A percentile compares a stretch with the other conserved stretches of the same genome.
These are phyloP conservation scores for Skeletonema tropicum DNA, from an alignment of 108 stramenopile genomes.

Conservation along the genomic window DNA sequence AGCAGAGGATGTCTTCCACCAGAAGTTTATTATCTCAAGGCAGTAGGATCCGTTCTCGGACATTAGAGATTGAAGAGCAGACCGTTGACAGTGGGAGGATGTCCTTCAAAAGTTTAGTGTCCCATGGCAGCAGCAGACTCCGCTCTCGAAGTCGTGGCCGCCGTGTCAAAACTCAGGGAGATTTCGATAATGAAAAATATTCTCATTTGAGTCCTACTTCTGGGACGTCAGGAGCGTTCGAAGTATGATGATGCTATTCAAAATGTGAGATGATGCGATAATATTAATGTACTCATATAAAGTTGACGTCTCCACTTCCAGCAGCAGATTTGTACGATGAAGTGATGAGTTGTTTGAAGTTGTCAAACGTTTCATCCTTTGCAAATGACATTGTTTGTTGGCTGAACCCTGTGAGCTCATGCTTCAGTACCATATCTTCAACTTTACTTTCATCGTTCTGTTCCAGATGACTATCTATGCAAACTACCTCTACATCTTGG, in stretches of 20 bases:
- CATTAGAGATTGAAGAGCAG: not conserved
- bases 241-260: not conserved
- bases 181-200: not conserved
- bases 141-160: not conserved
- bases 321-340: not conserved
- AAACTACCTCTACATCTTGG: not conserved
- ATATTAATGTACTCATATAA: not conserved
- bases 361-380: not conserved
- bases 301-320: not conserved
- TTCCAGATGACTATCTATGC: not conserved
- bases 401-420: not conserved
- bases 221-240: not conserved
- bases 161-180: not conserved
- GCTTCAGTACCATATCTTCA: not conserved
- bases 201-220: not conserved
- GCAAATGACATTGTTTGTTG: not conserved
- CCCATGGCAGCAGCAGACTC: not conserved
- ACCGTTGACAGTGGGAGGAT: constrained; percentile 1
- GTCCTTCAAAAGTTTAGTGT: not conserved
- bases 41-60: not conserved
- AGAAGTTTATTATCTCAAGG: not conserved
- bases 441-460: not conserved
- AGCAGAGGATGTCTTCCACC: not conserved
- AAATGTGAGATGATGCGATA: not conserved
- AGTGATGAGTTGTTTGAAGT: not conserved